Evolutionary conservation across 1,284 basidiomycete species (phyloP).

Genomic region (Cutaneotrichosporon curvatum): DNA sequence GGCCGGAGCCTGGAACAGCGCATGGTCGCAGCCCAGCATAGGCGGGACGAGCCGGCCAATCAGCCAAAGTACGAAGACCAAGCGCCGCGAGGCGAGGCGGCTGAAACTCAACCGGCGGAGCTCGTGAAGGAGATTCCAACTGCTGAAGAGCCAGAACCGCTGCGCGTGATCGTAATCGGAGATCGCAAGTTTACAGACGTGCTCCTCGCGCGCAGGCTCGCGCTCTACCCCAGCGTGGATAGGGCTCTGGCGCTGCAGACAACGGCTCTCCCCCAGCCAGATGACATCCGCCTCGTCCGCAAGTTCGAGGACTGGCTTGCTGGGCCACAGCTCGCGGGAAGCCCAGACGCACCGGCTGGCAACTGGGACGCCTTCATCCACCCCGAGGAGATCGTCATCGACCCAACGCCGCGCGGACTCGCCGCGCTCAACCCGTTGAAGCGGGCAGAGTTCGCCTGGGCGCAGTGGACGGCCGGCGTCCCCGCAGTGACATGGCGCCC

Average conservation of each 20-base stretch:
- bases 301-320: constrained; percentile 36
- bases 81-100: neutral
- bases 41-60: neutral
- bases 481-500: constrained; percentile 22
- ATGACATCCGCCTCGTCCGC: constrained; percentile 38
- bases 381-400: neutral
- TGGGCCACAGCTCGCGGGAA: constrained; percentile 8
- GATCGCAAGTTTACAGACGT: constrained; percentile 88
- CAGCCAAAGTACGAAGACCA: neutral
- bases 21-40: constrained; percentile 12
- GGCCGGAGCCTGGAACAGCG: constrained; percentile 8
- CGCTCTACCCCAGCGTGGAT: constrained; percentile 17
- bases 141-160: constrained; percentile 29
- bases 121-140: constrained; percentile 25
- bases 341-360: neutral
- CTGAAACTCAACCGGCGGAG: neutral
- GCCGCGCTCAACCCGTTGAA: constrained; percentile 4
- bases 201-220: constrained; percentile 67
- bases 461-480: constrained; percentile 12
- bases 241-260: constrained; percentile 30
- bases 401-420: neutral
- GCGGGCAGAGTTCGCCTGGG: neutral
- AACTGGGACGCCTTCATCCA: neutral
- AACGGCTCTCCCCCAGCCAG: constrained; percentile 33
- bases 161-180: constrained; percentile 66